Base-by-base conservation (phyloP, 495 filamentous ascomycete genomes). In the Endocarpon pusillum region DNA sequence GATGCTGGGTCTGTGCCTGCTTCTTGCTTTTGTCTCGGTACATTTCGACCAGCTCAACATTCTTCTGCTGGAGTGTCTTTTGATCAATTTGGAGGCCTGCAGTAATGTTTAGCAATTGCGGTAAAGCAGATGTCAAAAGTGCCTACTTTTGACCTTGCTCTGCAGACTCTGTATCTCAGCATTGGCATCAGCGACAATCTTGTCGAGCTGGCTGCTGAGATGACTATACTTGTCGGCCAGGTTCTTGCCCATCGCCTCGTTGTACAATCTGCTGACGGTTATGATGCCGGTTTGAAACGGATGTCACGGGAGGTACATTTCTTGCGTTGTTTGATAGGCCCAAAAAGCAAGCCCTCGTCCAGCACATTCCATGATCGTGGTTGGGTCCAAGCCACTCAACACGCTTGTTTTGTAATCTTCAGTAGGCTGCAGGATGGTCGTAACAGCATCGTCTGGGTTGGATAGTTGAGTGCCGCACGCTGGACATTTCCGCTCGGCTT, bases 391-490 rank as follows among this genome's bases (percentile, higher is more conserved):
- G 0, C 89, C 89, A 50, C 81, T 82, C 10, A 97, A 59, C 7
- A 89, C 75, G 39, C 81, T 83, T 0, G 83, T 87, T 48, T 93
- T 93, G 63, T 92, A 94, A 40, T 93, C 89, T 49, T 94, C 87
- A 0, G 78, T 74, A 0, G 86, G 87, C 37, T 81, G 82, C 21
- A 97, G 64, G 30, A 75, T 66, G 1, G 78, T 74, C 14, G 73
- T 64, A 2, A 83, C 73, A 14, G 71, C 78, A 57, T 91, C 85
- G 45, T 93, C 83, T 0, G 74, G 73, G 40, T 78, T 79, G 17
- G 54, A 47, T 5, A 97, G 64, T 3, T 59, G 55, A 2, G 71
- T 67, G 24, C 74, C 62, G 44, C 89, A 97, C n/a, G 82, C 84
- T 33, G 89, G 89, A 48, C 87, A 94, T 3, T 58, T 54, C 26